Conservation (phyloP, 441 rosid species). For the Pelargonium citronellum region DNA sequence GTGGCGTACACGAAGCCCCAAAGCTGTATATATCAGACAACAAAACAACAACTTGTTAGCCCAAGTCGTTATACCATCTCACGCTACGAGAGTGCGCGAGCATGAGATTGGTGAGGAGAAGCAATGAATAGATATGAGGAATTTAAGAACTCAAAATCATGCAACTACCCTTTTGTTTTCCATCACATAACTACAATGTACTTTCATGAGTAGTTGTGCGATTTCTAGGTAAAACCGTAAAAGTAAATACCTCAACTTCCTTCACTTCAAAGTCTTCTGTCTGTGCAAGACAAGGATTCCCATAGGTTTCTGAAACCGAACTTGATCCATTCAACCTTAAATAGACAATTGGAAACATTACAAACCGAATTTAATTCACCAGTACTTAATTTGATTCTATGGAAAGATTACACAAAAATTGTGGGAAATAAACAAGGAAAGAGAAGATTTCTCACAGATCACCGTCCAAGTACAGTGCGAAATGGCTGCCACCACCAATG, state of each 20-base stretch:
- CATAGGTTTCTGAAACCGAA: constrained; percentile 85
- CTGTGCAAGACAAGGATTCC: constrained; percentile 75
- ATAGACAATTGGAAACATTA: constrained; percentile 13
- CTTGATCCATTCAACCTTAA: constrained; percentile 80
- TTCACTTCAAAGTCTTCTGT: constrained; percentile 80
- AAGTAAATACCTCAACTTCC: constrained; percentile 65
- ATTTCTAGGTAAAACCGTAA: too few relatives aligned
- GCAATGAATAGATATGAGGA: background rate
- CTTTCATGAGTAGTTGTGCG: too few relatives aligned
- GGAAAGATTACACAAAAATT: background rate
- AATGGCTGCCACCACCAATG: constrained; percentile 88
- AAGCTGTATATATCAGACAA: constrained; percentile 38
- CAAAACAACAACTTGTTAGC: background rate
- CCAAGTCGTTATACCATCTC: background rate
- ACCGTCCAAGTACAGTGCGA: constrained; percentile 80
- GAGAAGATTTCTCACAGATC: constrained; percentile 59
- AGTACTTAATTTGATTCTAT: background rate
- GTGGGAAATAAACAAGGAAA: background rate
- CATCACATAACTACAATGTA: too few relatives aligned
- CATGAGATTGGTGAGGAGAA: background rate
- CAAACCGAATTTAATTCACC: background rate
- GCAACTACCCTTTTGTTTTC: too few relatives aligned
- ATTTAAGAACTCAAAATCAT: too few relatives aligned
- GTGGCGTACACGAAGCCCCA: constrained; percentile 90
- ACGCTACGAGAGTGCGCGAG: background rate